Conservation (phyloP, 1,284 basidiomycete genomes). For the Irpex rosettiformis region DNA sequence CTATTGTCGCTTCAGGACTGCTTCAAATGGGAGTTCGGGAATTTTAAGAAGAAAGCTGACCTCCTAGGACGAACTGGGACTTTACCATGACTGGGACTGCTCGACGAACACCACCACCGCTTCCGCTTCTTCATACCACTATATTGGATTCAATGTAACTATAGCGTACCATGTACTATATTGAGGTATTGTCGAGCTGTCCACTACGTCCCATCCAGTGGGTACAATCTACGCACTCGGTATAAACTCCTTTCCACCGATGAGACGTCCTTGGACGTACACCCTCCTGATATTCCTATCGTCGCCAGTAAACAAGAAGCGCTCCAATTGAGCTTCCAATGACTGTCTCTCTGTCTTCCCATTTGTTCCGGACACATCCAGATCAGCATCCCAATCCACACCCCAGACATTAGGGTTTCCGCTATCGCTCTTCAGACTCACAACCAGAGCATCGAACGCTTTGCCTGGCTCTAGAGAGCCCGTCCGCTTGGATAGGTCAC, state of each 20-base stretch:
- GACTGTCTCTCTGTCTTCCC: constrained; percentile 22
- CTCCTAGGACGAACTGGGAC: constrained; percentile 5
- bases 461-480: constrained; percentile 83
- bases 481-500: constrained; percentile 65
- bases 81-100: constrained; percentile 5
- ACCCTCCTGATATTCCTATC: constrained; percentile 85
- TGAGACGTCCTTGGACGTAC: constrained; percentile 77
- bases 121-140: background rate
- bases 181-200: background rate
- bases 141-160: background rate
- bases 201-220: background rate
- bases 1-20: constrained; percentile 46
- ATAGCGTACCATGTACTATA: background rate
- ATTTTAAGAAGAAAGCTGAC: constrained; percentile 31
- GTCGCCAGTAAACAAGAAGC: constrained; percentile 83
- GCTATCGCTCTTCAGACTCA: constrained; percentile 46
- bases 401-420: constrained; percentile 67
- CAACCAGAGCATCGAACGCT: constrained; percentile 87
- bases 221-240: background rate
- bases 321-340: constrained; percentile 56
- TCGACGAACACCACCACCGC: background rate
- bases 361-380: constrained; percentile 20
- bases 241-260: constrained; percentile 60
- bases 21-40: constrained; percentile 64
- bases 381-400: constrained; percentile 32